Base-by-base conservation (phyloP, 139 green algal genomes). In the Closterium sp. region DNA sequence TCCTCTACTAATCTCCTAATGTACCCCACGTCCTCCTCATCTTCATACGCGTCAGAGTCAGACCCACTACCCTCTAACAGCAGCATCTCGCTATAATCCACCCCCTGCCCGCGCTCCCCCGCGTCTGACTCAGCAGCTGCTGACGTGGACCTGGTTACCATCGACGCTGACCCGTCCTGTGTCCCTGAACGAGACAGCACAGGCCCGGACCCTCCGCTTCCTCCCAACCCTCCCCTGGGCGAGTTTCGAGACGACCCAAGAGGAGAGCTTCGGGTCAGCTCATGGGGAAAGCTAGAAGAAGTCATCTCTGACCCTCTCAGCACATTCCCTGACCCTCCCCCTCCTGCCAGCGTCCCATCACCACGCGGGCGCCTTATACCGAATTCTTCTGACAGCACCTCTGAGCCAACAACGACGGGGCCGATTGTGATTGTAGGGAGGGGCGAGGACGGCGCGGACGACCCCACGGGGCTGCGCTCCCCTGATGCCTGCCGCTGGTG, bases 21-120 rank as follows among this genome's bases (percentile, higher is more conserved):
- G 31, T 94, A 94, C 30, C 92, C 92, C n/a, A 90, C 89, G 28
- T 94, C 92, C 28, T 94, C 92, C 22, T 94, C 92, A 0, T 94
- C 92, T 0, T 91, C 70, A 91, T 94, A 94, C 90, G 88, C 88
- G 88, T 90, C 88, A 30, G 88, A 90, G 45, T 90, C 88, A 0
- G 28, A 90, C 11, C 34, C 28, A 34, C 45, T 90, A 22, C 29
- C 28, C 19, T 79, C 62, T 27, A 27, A 27, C 62, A 79, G 62
- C 62, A 79, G 19, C 62, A 79, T 79, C 17, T 22, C 19, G 19
- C 17, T 27, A 24, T 79, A 79, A 24, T 79, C 62, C 62, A 79
- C 62, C 62, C 17, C 62, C 62, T 0, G 62, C 13, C 62, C 62
- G 62, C 19, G 17, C 62, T 79, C 62, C 62, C 19, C 62, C 19